Evolutionary conservation across 2,329 filamentous ascomycete genomes (phyloP), one percentile per base, ranked within the genome.

Genomic region (Fusarium sp.): DNA sequence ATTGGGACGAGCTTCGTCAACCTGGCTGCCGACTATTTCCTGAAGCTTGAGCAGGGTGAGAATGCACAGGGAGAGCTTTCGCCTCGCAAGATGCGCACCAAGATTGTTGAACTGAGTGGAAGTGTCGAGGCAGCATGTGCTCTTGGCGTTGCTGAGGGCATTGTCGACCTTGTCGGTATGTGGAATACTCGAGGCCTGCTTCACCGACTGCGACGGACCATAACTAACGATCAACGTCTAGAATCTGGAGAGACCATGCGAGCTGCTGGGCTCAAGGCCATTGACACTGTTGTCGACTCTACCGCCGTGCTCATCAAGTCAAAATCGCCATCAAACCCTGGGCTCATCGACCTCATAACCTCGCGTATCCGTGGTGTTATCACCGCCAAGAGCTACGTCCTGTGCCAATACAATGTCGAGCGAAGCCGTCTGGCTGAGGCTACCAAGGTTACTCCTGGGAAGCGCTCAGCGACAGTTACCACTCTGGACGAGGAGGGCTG

Each of bases 201-300:
- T 18, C 41, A 15, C 12, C 19, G 12, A 16, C 14, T n/a, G 44
- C 35, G 27, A 15, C 12, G 16, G 21, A 42, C 29, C 14, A 27
- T 54, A 42, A 45, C 73, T 79, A 41, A 79, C 66, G 54, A 38
- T 45, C 14, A 16, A 11, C 5, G 31, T 15, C 25, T 76, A 96
- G 95, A 99, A 86, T 98, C 96, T 25, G 96, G 96, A 63, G 95
- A 98, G 83, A 99, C 96, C 1, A 99, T 99, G 96, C 93, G 93
- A 79, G 96, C 95, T 25, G 95, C 95, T 46, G 96, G 96, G 29
- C 88, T 99, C 56, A 95, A 94, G 84, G 92, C 95, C 63, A 98
- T 98, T 77, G 94, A 96, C 77, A 99, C 96, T 5, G 94, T 99
- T 31, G 88, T 98, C 57, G 91, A 94, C 63, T 95, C 93, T 61